Evolutionary conservation across 2,329 filamentous ascomycete genomes (phyloP).

Genomic region (Penicillium sp.): DNA sequence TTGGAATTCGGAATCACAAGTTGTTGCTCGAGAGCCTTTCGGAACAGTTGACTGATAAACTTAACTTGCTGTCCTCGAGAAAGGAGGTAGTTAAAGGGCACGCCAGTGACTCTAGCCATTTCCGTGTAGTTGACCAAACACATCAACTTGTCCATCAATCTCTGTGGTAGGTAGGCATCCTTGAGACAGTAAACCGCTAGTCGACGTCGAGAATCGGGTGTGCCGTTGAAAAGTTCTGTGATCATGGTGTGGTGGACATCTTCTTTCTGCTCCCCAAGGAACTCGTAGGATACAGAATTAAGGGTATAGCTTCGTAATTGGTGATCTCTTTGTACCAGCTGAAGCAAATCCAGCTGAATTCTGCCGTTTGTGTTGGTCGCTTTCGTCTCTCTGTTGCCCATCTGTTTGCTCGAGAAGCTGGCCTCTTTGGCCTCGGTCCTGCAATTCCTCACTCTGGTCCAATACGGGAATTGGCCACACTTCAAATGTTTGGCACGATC

Average conservation of each 20-base stretch:
- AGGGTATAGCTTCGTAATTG: slow-evolving; percentile 95
- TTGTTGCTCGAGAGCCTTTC: slow-evolving; percentile 90
- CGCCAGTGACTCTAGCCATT: slow-evolving; percentile 98
- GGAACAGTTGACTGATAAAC: slow-evolving; percentile 95
- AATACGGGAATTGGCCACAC: slow-evolving; percentile 78
- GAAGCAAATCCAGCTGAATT: slow-evolving; percentile 89
- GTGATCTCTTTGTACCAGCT: slow-evolving; percentile 91
- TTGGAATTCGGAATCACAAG: slow-evolving; percentile 89
- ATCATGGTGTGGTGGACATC: slow-evolving; percentile 99
- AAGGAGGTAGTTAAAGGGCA: slow-evolving; percentile 93
- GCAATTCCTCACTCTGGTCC: slow-evolving; percentile 75
- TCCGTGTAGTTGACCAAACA: slow-evolving; percentile 99
- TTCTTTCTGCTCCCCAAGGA: slow-evolving; percentile 95
- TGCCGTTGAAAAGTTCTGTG: slow-evolving; percentile 95
- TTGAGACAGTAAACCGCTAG: slow-evolving; percentile 96
- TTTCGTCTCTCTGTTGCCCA: slow-evolving; percentile 95
- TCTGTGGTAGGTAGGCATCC: slow-evolving; percentile 91
- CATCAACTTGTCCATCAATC: slow-evolving; percentile 95
- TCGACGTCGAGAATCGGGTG: slow-evolving; percentile 85
- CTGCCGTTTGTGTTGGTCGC: slow-evolving; percentile 92
- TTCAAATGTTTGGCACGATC: slow-evolving; percentile 86
- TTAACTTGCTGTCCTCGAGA: slow-evolving; percentile 95
- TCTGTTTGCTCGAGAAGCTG: slow-evolving; percentile 96
- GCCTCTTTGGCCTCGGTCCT: slow-evolving; percentile 74
- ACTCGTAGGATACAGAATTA: slow-evolving; percentile 94